Evolutionary conservation across 2,329 filamentous ascomycete species (phyloP), one percentile per base, ranked within the genome.

Genomic region (Emydomyces testavorans): DNA sequence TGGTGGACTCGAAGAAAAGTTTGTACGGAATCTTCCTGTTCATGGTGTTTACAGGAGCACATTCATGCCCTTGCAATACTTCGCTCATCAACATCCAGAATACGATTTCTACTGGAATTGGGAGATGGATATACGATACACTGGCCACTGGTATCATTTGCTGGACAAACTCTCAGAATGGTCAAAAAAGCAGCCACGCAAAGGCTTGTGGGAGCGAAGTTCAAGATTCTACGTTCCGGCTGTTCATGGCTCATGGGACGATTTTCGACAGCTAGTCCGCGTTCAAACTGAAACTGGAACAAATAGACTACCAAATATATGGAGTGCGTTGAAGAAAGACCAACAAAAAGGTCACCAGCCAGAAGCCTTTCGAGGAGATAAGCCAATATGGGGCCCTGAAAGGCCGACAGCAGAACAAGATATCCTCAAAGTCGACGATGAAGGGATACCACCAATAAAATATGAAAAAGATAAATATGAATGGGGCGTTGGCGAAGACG

Each of bases 61-160:
- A 7, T 87, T 88, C 58, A 94, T 96, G 86, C 87, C 89, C 0
- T 81, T 96, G 71, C 89, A 95, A 60, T 85, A 90, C 65, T 96
- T 96, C 62, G 85, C 89, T 4, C 80, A 89, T 60, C 77, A 79
- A 58, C 88, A 94, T 64, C 84, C 85, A 1, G 88, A 94, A 63
- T 94, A 89, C 60, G 86, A 93, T 40, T 85, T 80, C 67, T 87
- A 88, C 65, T 94, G 88, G 88, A 85, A 94, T 56, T 93, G 88
- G 85, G 88, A 94, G 65, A 90, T 94, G 82, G 88, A 94, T 59
- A 79, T 89, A 37, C 81, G 87, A 24, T 94, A 93, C 64, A 92
- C 84, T 0, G 87, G 88, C 29, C 87, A 94, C 65, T 90, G 85
- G 69, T 88, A 83, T 55, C 78, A 85, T 52, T 65, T 86, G 16